Percentiles rank a stretch among this genome's conserved stretches.
Evolutionary conservation across 345 rosid genomes (phyloP).

Genomic region (Eucalyptus coolabah): DNA sequence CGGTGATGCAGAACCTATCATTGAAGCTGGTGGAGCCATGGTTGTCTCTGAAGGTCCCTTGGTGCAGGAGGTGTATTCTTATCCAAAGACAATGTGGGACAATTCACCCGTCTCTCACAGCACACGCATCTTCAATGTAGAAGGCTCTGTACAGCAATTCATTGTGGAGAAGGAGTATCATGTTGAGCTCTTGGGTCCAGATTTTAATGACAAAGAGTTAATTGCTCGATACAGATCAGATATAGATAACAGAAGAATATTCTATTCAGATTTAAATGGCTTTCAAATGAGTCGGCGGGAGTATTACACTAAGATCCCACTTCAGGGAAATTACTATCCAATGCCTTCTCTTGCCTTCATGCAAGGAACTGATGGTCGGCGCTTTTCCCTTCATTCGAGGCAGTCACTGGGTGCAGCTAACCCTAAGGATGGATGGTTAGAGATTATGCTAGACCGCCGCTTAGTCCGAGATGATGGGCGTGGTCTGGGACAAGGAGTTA

Average conservation of each 20-base stretch:
- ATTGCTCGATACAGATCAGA: slow-evolving; percentile 80
- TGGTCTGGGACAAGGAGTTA: slow-evolving; percentile 97
- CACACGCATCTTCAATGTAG: slow-evolving; percentile 67
- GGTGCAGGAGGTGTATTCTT: slow-evolving; percentile 78
- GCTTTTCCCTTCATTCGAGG: slow-evolving; percentile 87
- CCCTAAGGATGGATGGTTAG: slow-evolving; percentile 82
- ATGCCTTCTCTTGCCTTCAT: slow-evolving; percentile 94
- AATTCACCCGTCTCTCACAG: slow-evolving; percentile 65
- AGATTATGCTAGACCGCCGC: slow-evolving; percentile 94
- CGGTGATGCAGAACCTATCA: slow-evolving; percentile 67
- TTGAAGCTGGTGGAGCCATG: slow-evolving; percentile 45
- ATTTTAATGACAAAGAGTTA: slow-evolving; percentile 72
- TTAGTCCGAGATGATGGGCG: slow-evolving; percentile 84
- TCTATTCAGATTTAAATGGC: slow-evolving; percentile 92
- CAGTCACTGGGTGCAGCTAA: slow-evolving; percentile 82
- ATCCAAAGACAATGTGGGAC: slow-evolving; percentile 67
- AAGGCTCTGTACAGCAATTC: slow-evolving; percentile 40
- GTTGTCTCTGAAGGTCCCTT: slow-evolving; percentile 63
- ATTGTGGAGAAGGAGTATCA: slow-evolving; percentile 85
- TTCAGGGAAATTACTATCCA: slow-evolving; percentile 97
- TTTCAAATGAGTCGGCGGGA: slow-evolving; percentile 98
- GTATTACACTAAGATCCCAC: slow-evolving; percentile 86
- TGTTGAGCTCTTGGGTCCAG: slow-evolving; percentile 66
- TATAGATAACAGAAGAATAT: slow-evolving; percentile 45
- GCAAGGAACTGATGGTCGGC: slow-evolving; percentile 73